phyloP scores from a whole-genome alignment of 1,284 basidiomycete species.

The Fomitopsis palustris region DNA sequence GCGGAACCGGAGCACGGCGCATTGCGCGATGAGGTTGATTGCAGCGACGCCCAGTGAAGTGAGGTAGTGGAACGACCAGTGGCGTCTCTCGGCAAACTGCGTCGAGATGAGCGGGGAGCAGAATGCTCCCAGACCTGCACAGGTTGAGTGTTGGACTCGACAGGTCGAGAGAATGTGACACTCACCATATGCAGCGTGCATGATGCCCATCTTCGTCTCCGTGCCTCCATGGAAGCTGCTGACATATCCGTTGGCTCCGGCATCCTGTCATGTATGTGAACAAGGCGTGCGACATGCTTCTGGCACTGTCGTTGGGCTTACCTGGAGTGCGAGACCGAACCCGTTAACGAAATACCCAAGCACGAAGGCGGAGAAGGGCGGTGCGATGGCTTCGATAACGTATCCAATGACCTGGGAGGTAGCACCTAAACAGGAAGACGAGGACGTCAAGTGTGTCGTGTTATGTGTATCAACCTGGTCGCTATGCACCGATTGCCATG shows the following conservation, averaged over 20 bases:
- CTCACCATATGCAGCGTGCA: slow-evolving; percentile 46
- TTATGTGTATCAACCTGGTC: not conserved
- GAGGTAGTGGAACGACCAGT: slow-evolving; percentile 67
- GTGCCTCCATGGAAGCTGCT: slow-evolving; percentile 43
- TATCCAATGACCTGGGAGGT: slow-evolving; percentile 45
- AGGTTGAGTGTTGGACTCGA: not conserved
- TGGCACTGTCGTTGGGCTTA: not conserved
- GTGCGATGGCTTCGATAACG: slow-evolving; percentile 49
- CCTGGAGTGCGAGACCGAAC: slow-evolving; percentile 39
- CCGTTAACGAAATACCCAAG: slow-evolving; percentile 59
- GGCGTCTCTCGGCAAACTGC: slow-evolving; percentile 47
- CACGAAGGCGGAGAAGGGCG: slow-evolving; percentile 66
- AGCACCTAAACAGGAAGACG: slow-evolving; percentile 16
- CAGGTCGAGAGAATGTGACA: too few relatives aligned
- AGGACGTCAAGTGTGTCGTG: not conserved
- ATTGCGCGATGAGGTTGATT: slow-evolving; percentile 39
- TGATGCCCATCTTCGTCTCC: slow-evolving; percentile 56
- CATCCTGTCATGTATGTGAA: slow-evolving; percentile 33
- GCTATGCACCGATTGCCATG: slow-evolving; percentile 22
- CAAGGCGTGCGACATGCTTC: not conserved
- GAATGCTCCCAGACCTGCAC: slow-evolving; percentile 54
- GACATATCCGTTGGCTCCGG: slow-evolving; percentile 55
- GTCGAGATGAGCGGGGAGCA: slow-evolving; percentile 60
- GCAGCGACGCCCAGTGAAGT: slow-evolving; percentile 54
- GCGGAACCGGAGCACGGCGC: slow-evolving; percentile 50